Evolutionary conservation across 768 basidiomycete species (phyloP), one percentile per base, ranked within the genome.

Genomic region (Atractiella rhizophila): DNA sequence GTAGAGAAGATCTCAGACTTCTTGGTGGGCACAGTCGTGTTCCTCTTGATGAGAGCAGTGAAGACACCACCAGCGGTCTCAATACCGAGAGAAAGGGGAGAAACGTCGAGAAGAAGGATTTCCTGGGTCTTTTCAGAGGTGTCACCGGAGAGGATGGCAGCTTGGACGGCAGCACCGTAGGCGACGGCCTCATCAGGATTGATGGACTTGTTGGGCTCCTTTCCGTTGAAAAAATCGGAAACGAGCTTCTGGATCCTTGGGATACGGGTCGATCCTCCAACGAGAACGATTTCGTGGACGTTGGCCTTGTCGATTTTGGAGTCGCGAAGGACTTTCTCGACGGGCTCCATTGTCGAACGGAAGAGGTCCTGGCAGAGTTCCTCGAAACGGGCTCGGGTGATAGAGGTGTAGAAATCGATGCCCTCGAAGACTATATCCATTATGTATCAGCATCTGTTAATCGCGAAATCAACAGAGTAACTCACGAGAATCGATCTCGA

Each of bases 161-260:
- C 88, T 64, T 96, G 86, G 53, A 98, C 85, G 45, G 88, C 88
- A 42, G 88, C 88, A 68, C 88, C 86, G 60, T 91, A 91, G 16
- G 88, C 88, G 44, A 96, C 85, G 42, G 88, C 86, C 65, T 94
- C 88, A 50, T 96, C 88, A 39, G 88, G 88, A 73, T 96, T 94
- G 68, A 96, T 94, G 65, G 76, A 77, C 71, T 86, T 91, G 70
- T 83, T 85, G 55, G 82, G 86, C 66, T 91, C 85, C 68, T 86
- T 85, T 39, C 86, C 86, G 60, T 80, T 81, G 69, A 94, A 94
- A 72, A 79, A 91, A 63, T 94, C 86, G 50, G 81, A 86, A 43
- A 96, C 81, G 58, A 94, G 79, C 64, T 91, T 86, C 59, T 82
- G 75, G 55, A 96, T 77, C 61, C 81, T 79, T 51, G 88, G 88